phyloP scores from a whole-genome alignment of 2,329 filamentous ascomycete genomes.

The Hymenoscyphus fraxineus region DNA sequence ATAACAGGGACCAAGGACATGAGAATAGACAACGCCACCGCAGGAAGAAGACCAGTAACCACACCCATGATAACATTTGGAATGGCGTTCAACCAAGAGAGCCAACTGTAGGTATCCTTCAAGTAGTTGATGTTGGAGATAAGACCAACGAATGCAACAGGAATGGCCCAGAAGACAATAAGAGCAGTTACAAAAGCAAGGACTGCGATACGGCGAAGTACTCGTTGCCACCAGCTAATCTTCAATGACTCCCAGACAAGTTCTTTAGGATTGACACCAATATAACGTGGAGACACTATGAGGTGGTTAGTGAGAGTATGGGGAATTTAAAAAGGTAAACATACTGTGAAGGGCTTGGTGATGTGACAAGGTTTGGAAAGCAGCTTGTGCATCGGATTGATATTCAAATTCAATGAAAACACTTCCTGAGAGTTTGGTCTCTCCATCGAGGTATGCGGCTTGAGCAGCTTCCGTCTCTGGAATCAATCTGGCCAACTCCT shows the following conservation, averaged over 20 bases:
- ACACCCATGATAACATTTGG: constrained; percentile 73
- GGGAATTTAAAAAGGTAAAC: constrained; percentile 34
- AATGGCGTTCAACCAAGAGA: constrained; percentile 69
- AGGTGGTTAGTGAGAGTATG: background rate
- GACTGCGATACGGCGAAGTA: constrained; percentile 67
- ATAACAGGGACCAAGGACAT: constrained; percentile 84
- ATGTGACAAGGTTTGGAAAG: constrained; percentile 82
- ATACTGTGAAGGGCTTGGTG: constrained; percentile 70
- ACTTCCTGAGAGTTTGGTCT: constrained; percentile 56
- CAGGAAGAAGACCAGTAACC: constrained; percentile 78
- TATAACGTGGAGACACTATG: constrained; percentile 71
- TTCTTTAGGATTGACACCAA: constrained; percentile 77
- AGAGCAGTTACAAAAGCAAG: constrained; percentile 69
- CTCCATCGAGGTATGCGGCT: constrained; percentile 59
- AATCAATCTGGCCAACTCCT: constrained; percentile 70
- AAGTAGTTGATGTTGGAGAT: constrained; percentile 81
- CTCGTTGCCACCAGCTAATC: constrained; percentile 81
- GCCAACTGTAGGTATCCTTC: constrained; percentile 56
- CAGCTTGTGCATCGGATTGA: constrained; percentile 79
- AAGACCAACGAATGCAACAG: constrained; percentile 73
- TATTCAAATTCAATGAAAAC: constrained; percentile 88
- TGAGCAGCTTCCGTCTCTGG: constrained; percentile 68
- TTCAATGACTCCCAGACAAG: constrained; percentile 83
- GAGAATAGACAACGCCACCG: constrained; percentile 72
- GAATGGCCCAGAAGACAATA: constrained; percentile 81